Base-by-base conservation (phyloP, 2,329 filamentous ascomycete species). In the Furcasterigmium sp. region DNA sequence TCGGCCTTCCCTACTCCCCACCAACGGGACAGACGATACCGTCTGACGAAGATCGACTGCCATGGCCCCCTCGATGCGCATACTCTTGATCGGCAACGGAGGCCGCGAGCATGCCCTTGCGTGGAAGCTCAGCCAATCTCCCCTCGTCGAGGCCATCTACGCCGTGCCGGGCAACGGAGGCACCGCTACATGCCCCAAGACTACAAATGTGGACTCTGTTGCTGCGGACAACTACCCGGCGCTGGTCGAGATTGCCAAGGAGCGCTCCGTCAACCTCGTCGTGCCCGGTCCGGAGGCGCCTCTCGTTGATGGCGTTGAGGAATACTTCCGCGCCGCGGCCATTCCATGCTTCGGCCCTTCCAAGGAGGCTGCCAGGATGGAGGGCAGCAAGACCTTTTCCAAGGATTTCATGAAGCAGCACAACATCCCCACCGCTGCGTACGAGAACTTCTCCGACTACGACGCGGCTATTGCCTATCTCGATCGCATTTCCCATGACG, bases 321-420 rank as follows among this genome's bases (percentile, higher is more conserved):
- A 77, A 47, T 79, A 78, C 61, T 90, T 91, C 63, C 67, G 73
- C n/a, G 36, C 15, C 47, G 75, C 69, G 34, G 71, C 69, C 4
- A 81, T 87, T 52, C 70, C 73, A 45, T 80, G 75, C 52, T 90
- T 89, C 56, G 85, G 84, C 0, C 86, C 86, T 2, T 78, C 75
- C 37, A 75, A 82, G 57, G 72, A 74, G 19, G 85, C 86, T 10
- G 85, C 86, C 9, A 71, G 74, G 29, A 82, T 91, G 74, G 86
- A 91, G 58, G 86, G 86, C 32, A 86, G 81, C 54, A 91, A 91
- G 64, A 78, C 84, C 2, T 90, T 86, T 58, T 81, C 82, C 30
- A 90, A 91, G 57, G 82, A 87, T 56, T 90, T 91, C 56, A 91
- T 91, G 86, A 75, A 78, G 55, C 73, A 75, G 36, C 73, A 87